Base-by-base conservation (phyloP, 306 rosid genomes). In the Argentina anserina region DNA sequence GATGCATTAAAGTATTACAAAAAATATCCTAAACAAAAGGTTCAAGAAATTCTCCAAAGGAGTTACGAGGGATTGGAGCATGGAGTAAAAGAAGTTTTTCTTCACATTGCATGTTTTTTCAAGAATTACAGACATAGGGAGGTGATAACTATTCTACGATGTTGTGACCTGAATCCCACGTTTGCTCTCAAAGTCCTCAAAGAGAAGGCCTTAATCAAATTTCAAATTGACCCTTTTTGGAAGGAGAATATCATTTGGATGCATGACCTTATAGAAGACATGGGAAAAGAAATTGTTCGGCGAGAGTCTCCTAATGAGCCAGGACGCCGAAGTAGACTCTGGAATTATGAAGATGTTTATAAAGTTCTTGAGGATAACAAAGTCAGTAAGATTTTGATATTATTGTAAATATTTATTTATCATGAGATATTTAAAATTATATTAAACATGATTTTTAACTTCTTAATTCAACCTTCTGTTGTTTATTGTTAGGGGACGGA, bases 191-290 rank as follows among this genome's bases (percentile, higher is more conserved):
- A 10, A 20, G 18, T 63, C 1, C 29, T 63, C 3, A 1, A 0
- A 20, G 45, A 63, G 1, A 63, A 31, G n/a, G 66, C 66, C 66
- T 39, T 46, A 15, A 75, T 85, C 5, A 77, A 43, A 11, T 42
- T 75, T 28, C 15, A 31, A 36, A 55, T 41, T 0, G 23, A 15
- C 10, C n/a, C n/a, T n/a, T n/a, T n/a, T n/a, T n/a, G n/a, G n/a
- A n/a, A n/a, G n/a, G n/a, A n/a, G n/a, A 49, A 58, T 0, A 31
- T 3, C 7, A 23, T 85, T 8, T 4, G 37, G 63, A 78, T 84
- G 84, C 91, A 81, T 83, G 82, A 85, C 61, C 80, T 81, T 21
- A 9, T 82, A 3, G 84, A 84, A 71, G 75, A 76, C 59, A 37
- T 83, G 39, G 89, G 85, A 1, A 76, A 60, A 63, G 76, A 80